Percentiles rank a stretch among this genome's conserved stretches.
Evolutionary conservation across 768 basidiomycete species (phyloP).

Genomic region (Phylloporus sp.): DNA sequence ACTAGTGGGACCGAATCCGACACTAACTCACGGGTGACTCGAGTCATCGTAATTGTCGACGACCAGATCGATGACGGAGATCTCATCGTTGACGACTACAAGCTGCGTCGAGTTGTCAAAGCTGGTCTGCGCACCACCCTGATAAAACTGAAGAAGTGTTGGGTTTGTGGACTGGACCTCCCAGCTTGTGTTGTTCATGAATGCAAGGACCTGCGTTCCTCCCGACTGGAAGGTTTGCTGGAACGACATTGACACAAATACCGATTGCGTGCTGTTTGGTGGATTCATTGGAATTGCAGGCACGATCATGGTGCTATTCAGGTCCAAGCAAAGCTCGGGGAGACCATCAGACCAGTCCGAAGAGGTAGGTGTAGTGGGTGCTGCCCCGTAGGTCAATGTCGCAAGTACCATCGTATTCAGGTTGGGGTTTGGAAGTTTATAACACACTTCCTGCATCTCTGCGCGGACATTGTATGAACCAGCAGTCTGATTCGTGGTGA

Average conservation of each 20-base stretch:
- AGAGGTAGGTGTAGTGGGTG: slow-evolving; percentile 21
- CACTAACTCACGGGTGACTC: slow-evolving; percentile 27
- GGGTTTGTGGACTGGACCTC: slow-evolving; percentile 21
- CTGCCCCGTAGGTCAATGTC: slow-evolving; percentile 26
- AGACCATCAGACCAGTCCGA: slow-evolving; percentile 25
- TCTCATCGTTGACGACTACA: slow-evolving; percentile 23
- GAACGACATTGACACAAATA: slow-evolving; percentile 22
- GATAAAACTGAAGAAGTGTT: slow-evolving; percentile 26
- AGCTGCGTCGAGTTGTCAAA: slow-evolving; percentile 24
- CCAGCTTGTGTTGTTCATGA: slow-evolving; percentile 28
- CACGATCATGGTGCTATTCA: slow-evolving; percentile 29
- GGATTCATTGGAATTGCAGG: slow-evolving; percentile 23
- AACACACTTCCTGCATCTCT: slow-evolving; percentile 31
- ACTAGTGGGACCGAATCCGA: background rate
- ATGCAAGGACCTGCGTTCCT: slow-evolving; percentile 25
- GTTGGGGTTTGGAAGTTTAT: slow-evolving; percentile 28
- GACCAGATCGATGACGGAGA: slow-evolving; percentile 24
- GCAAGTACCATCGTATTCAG: slow-evolving; percentile 28
- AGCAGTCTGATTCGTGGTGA: slow-evolving; percentile 36
- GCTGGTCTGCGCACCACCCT: slow-evolving; percentile 21
- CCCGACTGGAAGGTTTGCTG: slow-evolving; percentile 24
- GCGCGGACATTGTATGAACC: slow-evolving; percentile 36
- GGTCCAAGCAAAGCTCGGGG: slow-evolving; percentile 22
- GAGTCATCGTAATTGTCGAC: slow-evolving; percentile 24
- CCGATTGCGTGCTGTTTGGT: slow-evolving; percentile 23